A percentile compares a stretch with the other conserved stretches of the same genome.
Evolutionary conservation across 2,329 filamentous ascomycete genomes (phyloP).

Genomic region (Ceratocystiopsis sp.): DNA sequence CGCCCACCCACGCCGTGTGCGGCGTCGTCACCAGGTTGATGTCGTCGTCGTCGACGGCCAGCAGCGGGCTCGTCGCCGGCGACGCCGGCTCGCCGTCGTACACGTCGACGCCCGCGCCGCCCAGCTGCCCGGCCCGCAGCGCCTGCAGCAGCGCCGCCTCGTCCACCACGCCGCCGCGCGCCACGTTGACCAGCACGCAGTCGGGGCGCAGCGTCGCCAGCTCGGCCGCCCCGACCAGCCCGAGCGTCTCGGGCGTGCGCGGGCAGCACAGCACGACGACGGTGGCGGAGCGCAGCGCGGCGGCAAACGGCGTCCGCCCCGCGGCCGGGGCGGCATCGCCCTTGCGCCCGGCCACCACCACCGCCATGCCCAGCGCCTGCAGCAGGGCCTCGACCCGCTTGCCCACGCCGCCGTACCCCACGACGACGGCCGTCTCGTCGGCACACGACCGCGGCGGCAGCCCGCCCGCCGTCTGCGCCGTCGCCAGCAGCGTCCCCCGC

Average conservation of each 20-base stretch:
- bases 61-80: conserved; percentile 5
- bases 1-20: conserved; percentile 8
- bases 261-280: conserved; percentile 17
- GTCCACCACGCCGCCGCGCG: conserved; percentile 18
- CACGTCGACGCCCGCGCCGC: conserved; percentile 18
- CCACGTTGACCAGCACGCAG: conserved; percentile 17
- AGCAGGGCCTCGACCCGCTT: conserved; percentile 15
- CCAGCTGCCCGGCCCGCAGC: conserved; percentile 14
- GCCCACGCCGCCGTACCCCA: conserved; percentile 20
- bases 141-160: conserved; percentile 18
- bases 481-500: conserved; percentile 11
- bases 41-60: conserved; percentile 2
- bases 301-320: conserved; percentile 10
- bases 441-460: conserved; percentile 5
- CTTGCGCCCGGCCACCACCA: conserved; percentile 11
- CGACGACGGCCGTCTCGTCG: conserved; percentile 13
- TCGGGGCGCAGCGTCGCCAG: conserved; percentile 10
- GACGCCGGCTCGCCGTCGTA: conserved; percentile 17
- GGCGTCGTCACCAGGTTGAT: conserved; percentile 10
- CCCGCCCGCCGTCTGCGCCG: too few species aligned
- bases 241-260: conserved; percentile 12
- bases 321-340: conserved; percentile 5
- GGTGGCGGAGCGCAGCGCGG: conserved; percentile 13
- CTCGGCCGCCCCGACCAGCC: conserved; percentile 10
- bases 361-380: conserved; percentile 15